Base-by-base conservation (phyloP, 768 basidiomycete genomes). In the Lentinula guzmanii region DNA sequence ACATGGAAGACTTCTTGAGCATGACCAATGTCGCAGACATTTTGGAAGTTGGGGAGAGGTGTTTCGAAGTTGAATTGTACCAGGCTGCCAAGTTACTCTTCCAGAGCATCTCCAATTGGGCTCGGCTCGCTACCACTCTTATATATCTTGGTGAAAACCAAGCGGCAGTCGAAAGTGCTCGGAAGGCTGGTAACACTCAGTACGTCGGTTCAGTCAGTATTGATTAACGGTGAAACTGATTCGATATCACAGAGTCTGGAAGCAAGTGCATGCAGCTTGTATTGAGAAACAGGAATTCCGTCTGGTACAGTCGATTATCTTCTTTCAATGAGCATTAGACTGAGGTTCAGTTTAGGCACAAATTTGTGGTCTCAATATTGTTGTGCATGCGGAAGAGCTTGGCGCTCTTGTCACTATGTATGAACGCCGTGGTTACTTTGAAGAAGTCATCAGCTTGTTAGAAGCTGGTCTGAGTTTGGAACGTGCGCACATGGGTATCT, bases 21-120 rank as follows among this genome's bases (percentile, higher is more conserved):
- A 96, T 98, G 91, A 99, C 97, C 48, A 99, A 99, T 65, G 97
- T 99, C 52, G 97, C 97, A 5, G 97, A 99, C 70, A 80, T 98
- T 55, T 81, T 99, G 21, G 91, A 93, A 65, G 97, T 98, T 58
- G 97, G 97, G 72, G 97, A 99, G 81, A 98, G 98, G 74, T 98
- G 95, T 71, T 99, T 99, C 78, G 93, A 98, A 69, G 97, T 98
- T 63, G 93, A 94, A 70, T 80, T 99, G 33, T 99, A 98, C 74
- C 94, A 98, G 68, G 97, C 97, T 52, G 91, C 96, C 35, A 97
- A 96, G 77, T 75, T 99, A 4, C 79, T 99, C 52, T 99, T 99
- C 80, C 85, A 86, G 42, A 95, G 94, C 75, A 99, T 99, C 69
- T 96, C 94, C 1, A 99, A 99, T 76, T 99, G 95, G 95, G 97